Evolutionary conservation across 2,329 filamentous ascomycete species (phyloP).

Genomic region (Penicillium corylophilum): DNA sequence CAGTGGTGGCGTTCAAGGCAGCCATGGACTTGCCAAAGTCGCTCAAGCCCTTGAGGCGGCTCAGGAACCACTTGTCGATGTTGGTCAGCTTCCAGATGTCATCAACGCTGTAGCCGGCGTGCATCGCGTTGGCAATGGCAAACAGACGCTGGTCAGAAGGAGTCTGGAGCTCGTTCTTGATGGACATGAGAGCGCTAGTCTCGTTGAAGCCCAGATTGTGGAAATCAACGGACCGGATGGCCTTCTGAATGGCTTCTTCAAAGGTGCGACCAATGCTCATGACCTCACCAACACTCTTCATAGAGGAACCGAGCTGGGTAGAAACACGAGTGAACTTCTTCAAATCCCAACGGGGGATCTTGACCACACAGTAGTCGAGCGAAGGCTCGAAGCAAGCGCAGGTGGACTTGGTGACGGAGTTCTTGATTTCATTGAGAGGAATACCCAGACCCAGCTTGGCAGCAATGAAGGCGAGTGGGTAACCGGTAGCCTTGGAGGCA

Average conservation of each 20-base stretch:
- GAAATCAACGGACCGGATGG: slow-evolving; percentile 91
- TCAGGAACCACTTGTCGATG: slow-evolving; percentile 98
- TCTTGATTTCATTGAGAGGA: slow-evolving; percentile 92
- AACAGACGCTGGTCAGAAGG: slow-evolving; percentile 97
- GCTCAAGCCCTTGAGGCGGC: slow-evolving; percentile 84
- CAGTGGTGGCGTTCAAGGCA: slow-evolving; percentile 65
- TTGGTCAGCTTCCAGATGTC: slow-evolving; percentile 98
- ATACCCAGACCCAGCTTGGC: slow-evolving; percentile 95
- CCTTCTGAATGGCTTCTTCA: slow-evolving; percentile 97
- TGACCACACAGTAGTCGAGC: slow-evolving; percentile 95
- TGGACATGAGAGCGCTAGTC: slow-evolving; percentile 87
- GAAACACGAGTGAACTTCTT: slow-evolving; percentile 99
- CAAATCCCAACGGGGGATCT: slow-evolving; percentile 97
- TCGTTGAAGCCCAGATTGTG: slow-evolving; percentile 94
- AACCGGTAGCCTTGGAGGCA: slow-evolving; percentile 95
- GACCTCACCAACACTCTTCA: slow-evolving; percentile 99
- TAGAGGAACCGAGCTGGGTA: slow-evolving; percentile 91
- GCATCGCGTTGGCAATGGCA: slow-evolving; percentile 97
- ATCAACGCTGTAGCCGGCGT: slow-evolving; percentile 86
- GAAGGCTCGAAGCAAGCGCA: slow-evolving; percentile 98
- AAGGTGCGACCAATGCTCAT: slow-evolving; percentile 98
- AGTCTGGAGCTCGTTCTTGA: slow-evolving; percentile 93
- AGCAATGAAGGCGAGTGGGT: slow-evolving; percentile 92
- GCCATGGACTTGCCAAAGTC: slow-evolving; percentile 82
- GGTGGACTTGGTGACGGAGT: slow-evolving; percentile 92